A percentile compares a stretch with the other conserved stretches of the same genome.
Conservation (phyloP, 2,329 filamentous ascomycete genomes). For the Ceratocystis destructans region DNA sequence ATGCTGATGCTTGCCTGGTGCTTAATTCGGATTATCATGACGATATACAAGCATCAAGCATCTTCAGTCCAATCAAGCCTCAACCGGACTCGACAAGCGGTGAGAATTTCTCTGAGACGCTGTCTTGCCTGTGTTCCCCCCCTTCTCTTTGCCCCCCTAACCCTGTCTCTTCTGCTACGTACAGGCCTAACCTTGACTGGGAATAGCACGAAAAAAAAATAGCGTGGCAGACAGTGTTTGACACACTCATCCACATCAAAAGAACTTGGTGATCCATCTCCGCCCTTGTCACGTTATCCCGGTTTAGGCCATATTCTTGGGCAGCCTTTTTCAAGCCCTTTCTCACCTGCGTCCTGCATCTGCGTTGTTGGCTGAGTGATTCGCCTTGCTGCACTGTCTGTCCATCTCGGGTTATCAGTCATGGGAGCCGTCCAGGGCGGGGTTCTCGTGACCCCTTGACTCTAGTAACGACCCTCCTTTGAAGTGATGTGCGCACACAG, state of each 20-base stretch:
- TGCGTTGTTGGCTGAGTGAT: not conserved
- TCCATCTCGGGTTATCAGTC: not conserved
- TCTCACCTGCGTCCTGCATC: not conserved
- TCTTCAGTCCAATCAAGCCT: too few relatives aligned
- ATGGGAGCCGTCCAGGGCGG: too few relatives aligned
- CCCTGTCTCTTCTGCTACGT: not conserved
- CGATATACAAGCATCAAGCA: too few relatives aligned
- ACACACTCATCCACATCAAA: not conserved
- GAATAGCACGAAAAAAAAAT: not conserved
- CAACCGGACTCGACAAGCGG: slow-evolving; percentile 1
- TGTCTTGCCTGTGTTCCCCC: not conserved
- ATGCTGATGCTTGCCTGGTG: too few relatives aligned
- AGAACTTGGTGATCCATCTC: not conserved
- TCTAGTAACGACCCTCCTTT: too few relatives aligned
- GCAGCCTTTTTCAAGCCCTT: not conserved
- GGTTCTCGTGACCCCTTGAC: too few relatives aligned
- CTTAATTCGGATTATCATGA: too few relatives aligned
- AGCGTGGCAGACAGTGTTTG: slow-evolving; percentile 1
- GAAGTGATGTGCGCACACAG: too few relatives aligned
- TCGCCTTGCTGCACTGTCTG: not conserved
- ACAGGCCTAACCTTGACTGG: not conserved
- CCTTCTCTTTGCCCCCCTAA: not conserved
- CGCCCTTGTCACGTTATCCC: not conserved
- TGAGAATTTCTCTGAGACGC: slow-evolving; percentile 4
- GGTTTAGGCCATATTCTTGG: not conserved